Evolutionary conservation across 495 filamentous ascomycete genomes (phyloP), one percentile per base, ranked within the genome.

Genomic region (Aspergillus bertholletiae): DNA sequence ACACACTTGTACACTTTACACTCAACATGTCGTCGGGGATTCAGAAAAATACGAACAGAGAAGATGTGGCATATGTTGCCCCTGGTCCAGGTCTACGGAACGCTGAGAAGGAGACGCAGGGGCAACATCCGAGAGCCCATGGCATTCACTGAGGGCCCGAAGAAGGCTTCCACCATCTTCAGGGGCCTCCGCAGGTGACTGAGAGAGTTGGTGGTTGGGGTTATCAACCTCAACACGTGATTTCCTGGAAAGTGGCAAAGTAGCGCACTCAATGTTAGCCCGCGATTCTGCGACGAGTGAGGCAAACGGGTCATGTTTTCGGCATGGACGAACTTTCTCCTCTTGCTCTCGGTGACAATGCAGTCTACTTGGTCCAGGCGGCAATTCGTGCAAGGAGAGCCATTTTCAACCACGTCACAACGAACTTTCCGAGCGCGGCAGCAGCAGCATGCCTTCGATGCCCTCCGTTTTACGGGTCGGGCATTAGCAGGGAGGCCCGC

Each of bases 351-450:
- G 41, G 89, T 89, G 8, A 96, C 88, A 35, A 92, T 77, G 73
- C 92, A 96, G 59, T 90, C 87, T 49, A 96, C 90, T 59, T 89
- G 85, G 68, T 96, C 92, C 70, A 91, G 77, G 24, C 88, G 80
- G 74, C 92, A 96, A 73, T 96, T 96, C 18, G 87, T 90, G 67
- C 92, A 96, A 5, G 92, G 92, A 24, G 86, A 84, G 30, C 88
- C 88, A 71, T 86, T 86, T 60, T 95, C 89, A 41, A 92, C 89
- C 55, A 96, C 92, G 74, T 96, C 90, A 74, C 92, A 96, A 45
- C 92, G 80, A n/a, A 96, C 92, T 69, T 96, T 96, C 60, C 92
- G 84, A 22, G 88, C 82, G 50, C 92, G 80, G 64, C 92, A 96
- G 59, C 86, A 89, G 59, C 89, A 87, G 65, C 92, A 96, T 21